Evolutionary conservation across 2,329 filamentous ascomycete species (phyloP).

Genomic region (Hyphodiscus sp.): DNA sequence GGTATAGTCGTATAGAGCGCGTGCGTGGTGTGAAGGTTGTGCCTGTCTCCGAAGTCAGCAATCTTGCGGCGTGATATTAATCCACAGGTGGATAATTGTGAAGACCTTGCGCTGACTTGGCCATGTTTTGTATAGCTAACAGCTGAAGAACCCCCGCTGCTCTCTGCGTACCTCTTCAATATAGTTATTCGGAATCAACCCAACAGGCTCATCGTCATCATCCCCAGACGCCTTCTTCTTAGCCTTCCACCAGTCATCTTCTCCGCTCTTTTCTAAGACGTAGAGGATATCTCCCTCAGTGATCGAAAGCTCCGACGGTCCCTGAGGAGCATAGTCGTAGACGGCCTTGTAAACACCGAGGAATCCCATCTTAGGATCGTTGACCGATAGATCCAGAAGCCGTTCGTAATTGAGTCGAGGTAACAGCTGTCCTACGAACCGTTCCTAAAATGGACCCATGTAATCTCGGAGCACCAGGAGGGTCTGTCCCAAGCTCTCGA

Average conservation of each 20-base stretch:
- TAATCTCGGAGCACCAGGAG: constrained; percentile 23
- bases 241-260: constrained; percentile 76
- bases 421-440: constrained; percentile 21
- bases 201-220: constrained; percentile 31
- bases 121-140: neutral
- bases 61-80: constrained; percentile 1
- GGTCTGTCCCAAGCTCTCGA: constrained; percentile 9
- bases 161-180: constrained; percentile 70
- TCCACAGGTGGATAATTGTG: neutral
- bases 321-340: constrained; percentile 88
- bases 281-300: constrained; percentile 83
- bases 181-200: constrained; percentile 81
- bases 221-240: constrained; percentile 36
- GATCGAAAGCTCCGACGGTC: constrained; percentile 78
- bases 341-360: constrained; percentile 83
- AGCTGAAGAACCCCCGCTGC: neutral
- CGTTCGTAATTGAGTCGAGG: constrained; percentile 15
- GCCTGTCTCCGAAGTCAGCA: constrained; percentile 41
- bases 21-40: constrained; percentile 61
- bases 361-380: constrained; percentile 65
- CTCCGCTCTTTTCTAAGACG: constrained; percentile 62
- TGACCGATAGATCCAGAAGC: constrained; percentile 8
- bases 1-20: constrained; percentile 96
- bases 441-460: constrained; percentile 20
- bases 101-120: neutral